Base-by-base conservation (phyloP, 345 rosid species). In the Noccaea bulbosa region DNA sequence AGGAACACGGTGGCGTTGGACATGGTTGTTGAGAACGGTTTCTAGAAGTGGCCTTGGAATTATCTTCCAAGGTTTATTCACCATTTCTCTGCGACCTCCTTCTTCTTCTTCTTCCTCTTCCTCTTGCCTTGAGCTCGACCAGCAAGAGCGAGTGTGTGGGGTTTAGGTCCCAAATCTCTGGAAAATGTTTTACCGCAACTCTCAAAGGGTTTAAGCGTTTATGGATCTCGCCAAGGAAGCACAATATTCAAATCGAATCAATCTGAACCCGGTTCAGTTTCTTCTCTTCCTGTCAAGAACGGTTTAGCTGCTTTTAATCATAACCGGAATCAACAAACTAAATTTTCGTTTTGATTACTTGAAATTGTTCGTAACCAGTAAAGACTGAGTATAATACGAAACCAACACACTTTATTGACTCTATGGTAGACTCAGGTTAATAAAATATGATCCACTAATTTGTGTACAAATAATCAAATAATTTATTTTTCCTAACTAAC, bases 1-100 rank as follows among this genome's bases (percentile, higher is more conserved):
- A 80, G 80, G 89, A 58, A 89, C 99, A 32, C 98, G 92, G 85
- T 89, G 98, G 85, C 85, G 93, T 70, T 89, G 96, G 37, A 90
- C 93, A 55, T 95, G 99, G 79, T 88, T 90, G 86, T 87, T 90
- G 73, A 95, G 89, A 45, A 90, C 66, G 4, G 96, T 83, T 80
- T 95, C 99, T 6, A 95, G 80, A 20, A 92, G 77, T 11, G 97
- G 93, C 48, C 89, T 84, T 63, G 97, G 93, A 57, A 89, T 82
- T 60, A 95, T 81, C 81, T 79, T 92, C 99, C 99, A 95, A 70
- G 93, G 71, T 82, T 83, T 89, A 74, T 68, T 85, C 81, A 77
- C 88, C 99, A 89, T 94, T 78, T 74, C 71, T 59, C 45, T 74
- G 6, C 43, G 30, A 32, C 5, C 44, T 17, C 3, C 39, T 9